These are phyloP conservation scores for Torulaspora globosa DNA, from an alignment of 1,139 yeast genomes.

Conservation along the genomic window DNA sequence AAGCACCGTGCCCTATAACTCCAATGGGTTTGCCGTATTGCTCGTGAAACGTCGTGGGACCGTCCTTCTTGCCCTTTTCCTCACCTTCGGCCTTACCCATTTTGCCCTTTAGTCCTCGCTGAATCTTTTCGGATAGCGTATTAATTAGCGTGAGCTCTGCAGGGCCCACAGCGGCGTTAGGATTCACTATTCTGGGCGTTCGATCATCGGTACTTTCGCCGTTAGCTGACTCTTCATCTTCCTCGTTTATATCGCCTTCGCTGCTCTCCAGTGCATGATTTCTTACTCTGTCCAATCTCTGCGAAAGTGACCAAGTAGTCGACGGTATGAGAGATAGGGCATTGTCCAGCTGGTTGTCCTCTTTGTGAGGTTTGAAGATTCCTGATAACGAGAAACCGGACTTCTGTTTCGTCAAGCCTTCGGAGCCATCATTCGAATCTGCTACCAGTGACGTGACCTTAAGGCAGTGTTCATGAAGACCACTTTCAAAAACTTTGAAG, in stretches of 20 bases:
- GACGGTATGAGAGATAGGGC: constrained; percentile 32
- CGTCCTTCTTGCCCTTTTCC: constrained; percentile 14
- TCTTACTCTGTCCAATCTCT: constrained; percentile 25
- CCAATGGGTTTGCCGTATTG: constrained; percentile 62
- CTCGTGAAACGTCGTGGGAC: constrained; percentile 37
- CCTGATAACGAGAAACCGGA: constrained; percentile 30
- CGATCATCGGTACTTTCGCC: constrained; percentile 21
- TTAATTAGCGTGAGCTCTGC: constrained; percentile 51
- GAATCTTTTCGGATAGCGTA: constrained; percentile 44
- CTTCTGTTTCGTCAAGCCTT: constrained; percentile 19
- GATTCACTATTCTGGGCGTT: constrained; percentile 38
- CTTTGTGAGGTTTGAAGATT: constrained; percentile 31
- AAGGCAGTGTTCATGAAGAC: constrained; percentile 33
- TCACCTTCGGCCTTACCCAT: constrained; percentile 20
- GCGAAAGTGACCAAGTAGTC: constrained; percentile 16
- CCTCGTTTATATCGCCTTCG: constrained; percentile 5
- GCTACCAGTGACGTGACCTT: constrained; percentile 27
- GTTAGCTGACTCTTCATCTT: constrained; percentile 21
- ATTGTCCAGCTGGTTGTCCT: constrained; percentile 26
- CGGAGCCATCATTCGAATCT: constrained; percentile 13
- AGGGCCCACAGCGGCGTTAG: constrained; percentile 54
- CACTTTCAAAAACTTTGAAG: constrained; percentile 34
- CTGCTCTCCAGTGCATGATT: constrained; percentile 9
- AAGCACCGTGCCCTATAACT: constrained; percentile 65
- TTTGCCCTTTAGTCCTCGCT: constrained; percentile 20